Base-by-base conservation (phyloP, 305 asterid genomes). In the Fraxinus floribunda region DNA sequence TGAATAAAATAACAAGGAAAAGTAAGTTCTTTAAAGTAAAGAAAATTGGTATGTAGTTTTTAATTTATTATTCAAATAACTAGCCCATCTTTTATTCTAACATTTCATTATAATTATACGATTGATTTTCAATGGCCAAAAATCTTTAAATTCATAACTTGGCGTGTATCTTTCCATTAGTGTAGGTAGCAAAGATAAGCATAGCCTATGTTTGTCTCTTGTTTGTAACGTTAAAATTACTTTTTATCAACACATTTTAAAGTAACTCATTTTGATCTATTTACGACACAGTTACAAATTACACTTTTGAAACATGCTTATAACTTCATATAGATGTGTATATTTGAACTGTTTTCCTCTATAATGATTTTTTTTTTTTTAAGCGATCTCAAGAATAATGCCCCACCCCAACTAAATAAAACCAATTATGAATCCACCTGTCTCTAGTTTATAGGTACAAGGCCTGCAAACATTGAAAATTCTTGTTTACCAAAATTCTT, bases 391-490 rank as follows among this genome's bases (percentile, higher is more conserved):
- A 52, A 52, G 22, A 1, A 5, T 52, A 52, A 52, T 16, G 8
- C 20, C 62, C 22, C 22, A 52, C 62, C 36, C 7, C 13, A 26
- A 68, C n/a, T 10, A 26, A 26, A 68, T 6, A 68, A 68, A 26
- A 26, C 3, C 7, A 68, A 70, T 70, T 70, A 70, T 11, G 22
- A 30, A 70, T 26, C 75, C 41, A 70, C 3, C 39, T 30, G 22
- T 70, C 39, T 26, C 22, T 30, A 30, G 75, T 66, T 66, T 66
- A 35, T 2, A 38, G 46, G 80, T 79, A 79, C 80, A 38, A n/a
- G 68, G 36, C 46, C 29, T 73, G 86, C 76, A 76, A 76, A 71
- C n/a, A 44, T 66, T 76, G 71, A 66, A 78, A 72, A 79, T 70
- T 62, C 32, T 73, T 36, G 22, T 35, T 35, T 35, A 35, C 26